Percentiles rank a stretch among this genome's conserved stretches.
Evolutionary conservation across 768 basidiomycete species (phyloP).

Genomic region (Calocybe cyanea): DNA sequence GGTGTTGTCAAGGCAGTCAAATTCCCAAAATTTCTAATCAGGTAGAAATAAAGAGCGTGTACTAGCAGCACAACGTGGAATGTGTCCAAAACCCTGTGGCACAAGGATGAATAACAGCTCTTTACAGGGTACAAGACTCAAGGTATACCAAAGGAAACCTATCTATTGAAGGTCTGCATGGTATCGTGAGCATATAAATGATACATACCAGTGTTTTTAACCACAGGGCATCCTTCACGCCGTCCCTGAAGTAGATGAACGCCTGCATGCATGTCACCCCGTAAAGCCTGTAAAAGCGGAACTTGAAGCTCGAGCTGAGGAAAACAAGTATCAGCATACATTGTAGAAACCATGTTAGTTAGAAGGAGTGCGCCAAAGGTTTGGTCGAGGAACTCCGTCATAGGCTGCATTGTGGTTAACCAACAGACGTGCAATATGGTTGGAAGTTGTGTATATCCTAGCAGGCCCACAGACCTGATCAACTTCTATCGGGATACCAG

Average conservation of each 20-base stretch:
- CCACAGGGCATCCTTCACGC: conserved; percentile 3
- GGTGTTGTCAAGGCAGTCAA: background rate
- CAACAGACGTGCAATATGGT: too few relatives aligned
- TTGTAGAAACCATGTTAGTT: too few relatives aligned
- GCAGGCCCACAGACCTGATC: too few relatives aligned
- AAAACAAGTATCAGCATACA: too few relatives aligned
- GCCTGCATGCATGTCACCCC: conserved; percentile 9
- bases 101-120: background rate
- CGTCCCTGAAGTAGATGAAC: conserved; percentile 5
- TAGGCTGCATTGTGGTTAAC: too few relatives aligned
- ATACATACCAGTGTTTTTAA: conserved; percentile 8
- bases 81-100: background rate
- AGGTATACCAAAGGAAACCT: conserved; percentile 5
- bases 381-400: too few relatives aligned
- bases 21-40: conserved; percentile 11
- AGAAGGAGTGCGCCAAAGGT: too few relatives aligned
- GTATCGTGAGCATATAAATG: background rate
- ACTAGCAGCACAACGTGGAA: conserved; percentile 3
- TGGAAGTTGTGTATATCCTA: too few relatives aligned
- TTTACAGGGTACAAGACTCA: background rate
- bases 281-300: conserved; percentile 3
- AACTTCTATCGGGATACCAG: too few relatives aligned
- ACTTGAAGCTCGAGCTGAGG: too few relatives aligned
- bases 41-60: conserved; percentile 7
- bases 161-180: background rate